These are phyloP conservation scores for Alternaria panax DNA, from an alignment of 2,329 filamentous ascomycete genomes.

Conservation along the genomic window DNA sequence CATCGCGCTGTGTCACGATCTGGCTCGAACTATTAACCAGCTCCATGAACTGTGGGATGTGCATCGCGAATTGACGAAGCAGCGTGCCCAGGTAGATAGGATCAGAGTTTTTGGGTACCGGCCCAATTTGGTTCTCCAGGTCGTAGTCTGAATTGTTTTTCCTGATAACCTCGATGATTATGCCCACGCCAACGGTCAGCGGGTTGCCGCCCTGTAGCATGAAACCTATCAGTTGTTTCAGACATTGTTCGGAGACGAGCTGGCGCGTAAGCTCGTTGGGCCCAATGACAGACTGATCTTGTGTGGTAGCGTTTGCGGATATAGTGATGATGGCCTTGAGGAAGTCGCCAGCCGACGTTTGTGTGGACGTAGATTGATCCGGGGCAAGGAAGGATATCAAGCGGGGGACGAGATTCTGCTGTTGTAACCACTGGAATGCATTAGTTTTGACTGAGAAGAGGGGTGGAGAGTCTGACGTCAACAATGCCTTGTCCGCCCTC, in stretches of 20 bases:
- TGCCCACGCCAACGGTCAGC: slow-evolving; percentile 93
- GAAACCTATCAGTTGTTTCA: slow-evolving; percentile 82
- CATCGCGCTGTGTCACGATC: slow-evolving; percentile 63
- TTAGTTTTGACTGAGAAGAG: slow-evolving; percentile 15
- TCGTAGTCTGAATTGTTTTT: slow-evolving; percentile 99
- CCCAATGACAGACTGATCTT: slow-evolving; percentile 98
- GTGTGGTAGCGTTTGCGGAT: slow-evolving; percentile 95
- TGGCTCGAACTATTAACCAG: slow-evolving; percentile 79
- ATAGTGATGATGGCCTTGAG: slow-evolving; percentile 99
- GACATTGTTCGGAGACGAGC: slow-evolving; percentile 84
- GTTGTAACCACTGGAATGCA: slow-evolving; percentile 79
- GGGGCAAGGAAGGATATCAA: slow-evolving; percentile 87
- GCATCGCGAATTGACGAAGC: slow-evolving; percentile 84
- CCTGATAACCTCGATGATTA: slow-evolving; percentile 96
- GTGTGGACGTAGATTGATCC: slow-evolving; percentile 85
- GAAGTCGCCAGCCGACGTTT: slow-evolving; percentile 96
- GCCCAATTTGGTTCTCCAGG: slow-evolving; percentile 83
- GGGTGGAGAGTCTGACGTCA: slow-evolving; percentile 68
- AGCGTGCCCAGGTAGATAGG: slow-evolving; percentile 95
- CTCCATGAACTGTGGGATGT: slow-evolving; percentile 93
- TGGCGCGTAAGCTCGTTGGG: slow-evolving; percentile 96
- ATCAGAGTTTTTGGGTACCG: slow-evolving; percentile 82
- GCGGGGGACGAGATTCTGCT: slow-evolving; percentile 84
- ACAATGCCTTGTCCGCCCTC: slow-evolving; percentile 92
- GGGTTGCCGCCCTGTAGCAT: slow-evolving; percentile 96